Percentiles rank a stretch among this genome's conserved stretches.
Evolutionary conservation across 495 filamentous ascomycete species (phyloP).

Genomic region (Podospora sp.): DNA sequence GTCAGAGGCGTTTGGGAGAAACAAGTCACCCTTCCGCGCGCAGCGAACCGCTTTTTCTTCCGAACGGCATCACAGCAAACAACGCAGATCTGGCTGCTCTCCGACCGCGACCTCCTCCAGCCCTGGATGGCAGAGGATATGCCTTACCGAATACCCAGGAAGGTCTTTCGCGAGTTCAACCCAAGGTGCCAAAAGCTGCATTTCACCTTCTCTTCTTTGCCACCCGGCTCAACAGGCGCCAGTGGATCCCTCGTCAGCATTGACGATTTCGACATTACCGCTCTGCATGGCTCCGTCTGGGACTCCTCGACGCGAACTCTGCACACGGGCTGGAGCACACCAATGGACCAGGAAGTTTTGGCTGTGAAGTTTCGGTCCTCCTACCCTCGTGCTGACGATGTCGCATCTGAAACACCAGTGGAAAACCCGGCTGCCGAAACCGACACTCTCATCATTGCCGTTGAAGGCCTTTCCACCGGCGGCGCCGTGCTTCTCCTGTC

Average conservation of each 20-base stretch:
- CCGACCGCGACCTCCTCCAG: slow-evolving; percentile 7
- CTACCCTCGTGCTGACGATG: no score
- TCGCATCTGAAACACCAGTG: background rate
- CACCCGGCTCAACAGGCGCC: background rate
- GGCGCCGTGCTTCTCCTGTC: background rate
- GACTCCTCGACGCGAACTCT: slow-evolving; percentile 10
- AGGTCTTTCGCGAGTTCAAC: slow-evolving; percentile 7
- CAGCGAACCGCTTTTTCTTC: background rate
- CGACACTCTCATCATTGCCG: slow-evolving; percentile 2
- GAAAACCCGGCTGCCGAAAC: background rate
- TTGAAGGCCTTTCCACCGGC: slow-evolving; percentile 7
- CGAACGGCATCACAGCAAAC: background rate
- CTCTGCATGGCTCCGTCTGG: background rate
- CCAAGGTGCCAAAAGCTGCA: slow-evolving; percentile 3
- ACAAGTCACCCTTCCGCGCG: background rate
- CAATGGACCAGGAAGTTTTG: background rate
- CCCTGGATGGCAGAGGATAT: slow-evolving; percentile 6
- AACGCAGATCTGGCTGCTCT: slow-evolving; percentile 4
- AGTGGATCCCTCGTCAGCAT: background rate
- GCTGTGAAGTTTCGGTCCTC: background rate
- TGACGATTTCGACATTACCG: background rate
- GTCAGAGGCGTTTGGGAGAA: background rate
- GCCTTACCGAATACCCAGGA: slow-evolving; percentile 2
- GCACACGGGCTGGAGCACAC: slow-evolving; percentile 5
- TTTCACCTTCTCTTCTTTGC: slow-evolving; percentile 6